Evolutionary conservation across 2,329 filamentous ascomycete species (phyloP).

Genomic region (Penicillium sp.): DNA sequence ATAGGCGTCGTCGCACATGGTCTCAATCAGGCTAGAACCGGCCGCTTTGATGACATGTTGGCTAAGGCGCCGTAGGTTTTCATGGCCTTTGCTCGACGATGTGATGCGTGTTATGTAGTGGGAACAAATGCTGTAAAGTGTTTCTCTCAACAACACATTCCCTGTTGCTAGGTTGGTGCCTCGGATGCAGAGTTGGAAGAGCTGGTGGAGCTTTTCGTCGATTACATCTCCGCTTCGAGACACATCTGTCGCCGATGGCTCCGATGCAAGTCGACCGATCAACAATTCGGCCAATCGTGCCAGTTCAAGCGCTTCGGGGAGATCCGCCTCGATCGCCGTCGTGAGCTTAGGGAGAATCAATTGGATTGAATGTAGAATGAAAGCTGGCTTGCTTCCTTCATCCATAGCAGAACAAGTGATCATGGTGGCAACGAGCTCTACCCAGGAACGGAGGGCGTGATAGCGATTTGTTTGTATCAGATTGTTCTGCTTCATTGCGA

Average conservation of each 20-base stretch:
- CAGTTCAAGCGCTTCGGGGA: slow-evolving; percentile 69
- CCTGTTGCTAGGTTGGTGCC: slow-evolving; percentile 73
- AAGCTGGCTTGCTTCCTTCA: slow-evolving; percentile 66
- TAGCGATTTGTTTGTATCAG: slow-evolving; percentile 50
- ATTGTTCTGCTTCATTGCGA: slow-evolving; percentile 40
- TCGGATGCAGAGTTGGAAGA: slow-evolving; percentile 82
- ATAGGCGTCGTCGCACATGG: slow-evolving; percentile 90
- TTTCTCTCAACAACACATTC: slow-evolving; percentile 68
- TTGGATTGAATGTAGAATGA: slow-evolving; percentile 83
- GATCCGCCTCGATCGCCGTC: slow-evolving; percentile 65
- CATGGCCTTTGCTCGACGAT: slow-evolving; percentile 48
- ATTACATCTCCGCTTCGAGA: slow-evolving; percentile 64
- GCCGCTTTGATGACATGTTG: slow-evolving; percentile 72
- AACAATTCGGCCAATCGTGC: slow-evolving; percentile 72
- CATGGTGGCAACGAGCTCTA: slow-evolving; percentile 78
- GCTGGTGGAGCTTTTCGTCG: slow-evolving; percentile 83
- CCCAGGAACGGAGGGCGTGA: slow-evolving; percentile 76
- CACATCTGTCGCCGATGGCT: slow-evolving; percentile 37
- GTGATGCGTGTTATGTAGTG: slow-evolving; percentile 72
- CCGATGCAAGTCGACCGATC: slow-evolving; percentile 42
- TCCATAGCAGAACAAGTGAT: slow-evolving; percentile 79
- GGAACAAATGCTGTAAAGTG: slow-evolving; percentile 90
- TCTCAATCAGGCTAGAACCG: slow-evolving; percentile 77
- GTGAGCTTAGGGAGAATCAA: slow-evolving; percentile 86
- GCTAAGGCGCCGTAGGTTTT: slow-evolving; percentile 48